These are phyloP conservation scores for Berberis vulgaris DNA, from an alignment of 164 flowering plant genomes.

Conservation along the genomic window DNA sequence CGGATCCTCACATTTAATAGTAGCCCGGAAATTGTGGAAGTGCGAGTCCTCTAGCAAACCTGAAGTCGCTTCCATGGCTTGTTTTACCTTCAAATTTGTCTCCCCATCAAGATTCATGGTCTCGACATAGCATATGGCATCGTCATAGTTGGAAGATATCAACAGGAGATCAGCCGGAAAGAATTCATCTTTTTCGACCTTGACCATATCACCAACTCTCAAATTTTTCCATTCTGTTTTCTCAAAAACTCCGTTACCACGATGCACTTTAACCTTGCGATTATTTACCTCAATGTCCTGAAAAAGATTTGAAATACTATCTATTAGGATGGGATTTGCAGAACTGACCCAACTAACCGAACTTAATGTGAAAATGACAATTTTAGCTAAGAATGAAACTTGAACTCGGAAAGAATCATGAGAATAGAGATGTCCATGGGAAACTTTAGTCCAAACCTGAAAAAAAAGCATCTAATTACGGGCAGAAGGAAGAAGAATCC, in stretches of 20 bases:
- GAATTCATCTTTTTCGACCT: conserved; percentile 74
- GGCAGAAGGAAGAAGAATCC: too few species aligned
- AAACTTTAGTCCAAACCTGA: too few species aligned
- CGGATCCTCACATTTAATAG: conserved; percentile 87
- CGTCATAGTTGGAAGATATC: conserved; percentile 86
- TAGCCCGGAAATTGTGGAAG: conserved; percentile 56
- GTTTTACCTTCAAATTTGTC: conserved; percentile 87
- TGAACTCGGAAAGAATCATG: too few species aligned
- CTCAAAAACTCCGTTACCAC: conserved; percentile 46
- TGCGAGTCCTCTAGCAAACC: conserved; percentile 39
- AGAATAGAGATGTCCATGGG: too few species aligned
- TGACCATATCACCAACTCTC: conserved; percentile 81
- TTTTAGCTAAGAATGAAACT: too few species aligned
- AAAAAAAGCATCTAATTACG: too few species aligned
- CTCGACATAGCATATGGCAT: conserved; percentile 87
- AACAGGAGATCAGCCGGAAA: conserved; percentile 89
- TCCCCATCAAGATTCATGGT: conserved; percentile 99
- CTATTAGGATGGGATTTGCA: neutral
- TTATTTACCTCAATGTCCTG: conserved; percentile 88
- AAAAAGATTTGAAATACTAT: conserved; percentile 6
- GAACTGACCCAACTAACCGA: neutral
- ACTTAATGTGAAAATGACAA: neutral
- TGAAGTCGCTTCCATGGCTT: conserved; percentile 70
- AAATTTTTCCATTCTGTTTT: conserved; percentile 69
- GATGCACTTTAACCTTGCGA: conserved; percentile 66